Conservation (phyloP, 2,329 filamentous ascomycete species). For the Penicillium sp. region DNA sequence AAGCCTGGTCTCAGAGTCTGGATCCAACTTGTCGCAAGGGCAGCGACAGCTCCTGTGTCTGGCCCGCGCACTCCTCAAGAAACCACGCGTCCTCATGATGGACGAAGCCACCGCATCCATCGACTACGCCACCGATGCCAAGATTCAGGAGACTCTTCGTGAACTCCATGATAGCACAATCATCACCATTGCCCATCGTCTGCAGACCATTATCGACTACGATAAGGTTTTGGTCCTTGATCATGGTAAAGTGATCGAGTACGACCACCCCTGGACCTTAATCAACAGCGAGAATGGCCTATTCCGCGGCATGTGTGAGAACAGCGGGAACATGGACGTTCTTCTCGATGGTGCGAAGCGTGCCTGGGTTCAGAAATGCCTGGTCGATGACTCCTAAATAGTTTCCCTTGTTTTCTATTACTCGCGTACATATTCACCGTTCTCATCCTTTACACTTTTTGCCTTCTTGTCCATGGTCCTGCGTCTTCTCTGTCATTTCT, state of each 20-base stretch:
- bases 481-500: background rate
- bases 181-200: slow-evolving; percentile 91
- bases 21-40: slow-evolving; percentile 91
- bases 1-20: slow-evolving; percentile 83
- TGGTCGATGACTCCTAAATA: slow-evolving; percentile 45
- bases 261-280: slow-evolving; percentile 82
- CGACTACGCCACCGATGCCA: slow-evolving; percentile 91
- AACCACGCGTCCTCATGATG: slow-evolving; percentile 94
- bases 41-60: slow-evolving; percentile 94
- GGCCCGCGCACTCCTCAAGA: slow-evolving; percentile 87
- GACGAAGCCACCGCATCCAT: slow-evolving; percentile 98
- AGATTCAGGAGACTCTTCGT: slow-evolving; percentile 96
- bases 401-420: background rate
- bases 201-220: slow-evolving; percentile 97
- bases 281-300: slow-evolving; percentile 68
- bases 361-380: slow-evolving; percentile 49
- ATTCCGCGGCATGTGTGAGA: slow-evolving; percentile 69
- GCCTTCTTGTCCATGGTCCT: background rate
- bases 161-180: slow-evolving; percentile 85
- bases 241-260: slow-evolving; percentile 84
- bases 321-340: slow-evolving; percentile 62
- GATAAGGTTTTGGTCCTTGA: slow-evolving; percentile 96
- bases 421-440: slow-evolving; percentile 11
- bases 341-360: slow-evolving; percentile 57
- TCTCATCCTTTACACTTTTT: background rate